phyloP scores from a whole-genome alignment of 352 stramenopile species.

The Globisporangium rhizosaccharum region DNA sequence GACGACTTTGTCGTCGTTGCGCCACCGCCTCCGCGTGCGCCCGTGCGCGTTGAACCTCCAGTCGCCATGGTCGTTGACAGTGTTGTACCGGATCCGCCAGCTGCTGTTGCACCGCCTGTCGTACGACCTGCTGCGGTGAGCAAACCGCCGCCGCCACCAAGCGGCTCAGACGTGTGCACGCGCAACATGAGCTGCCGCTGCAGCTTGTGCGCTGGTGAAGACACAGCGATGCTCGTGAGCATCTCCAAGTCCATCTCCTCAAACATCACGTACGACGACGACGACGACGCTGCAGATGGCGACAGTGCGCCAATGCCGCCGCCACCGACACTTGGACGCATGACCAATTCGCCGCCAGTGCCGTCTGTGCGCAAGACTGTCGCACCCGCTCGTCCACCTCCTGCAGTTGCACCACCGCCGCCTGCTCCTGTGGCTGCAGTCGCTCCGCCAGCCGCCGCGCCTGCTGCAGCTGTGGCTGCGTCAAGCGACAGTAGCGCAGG shows the following conservation, averaged over 20 bases:
- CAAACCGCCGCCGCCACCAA: slow-evolving; percentile 8
- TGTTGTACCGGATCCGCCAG: not conserved
- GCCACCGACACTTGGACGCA: slow-evolving; percentile 16
- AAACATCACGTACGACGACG: slow-evolving; percentile 62
- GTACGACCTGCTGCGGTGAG: not conserved
- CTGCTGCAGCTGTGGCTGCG: not conserved
- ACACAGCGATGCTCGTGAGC: slow-evolving; percentile 66
- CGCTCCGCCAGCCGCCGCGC: not conserved
- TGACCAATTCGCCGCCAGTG: slow-evolving; percentile 37
- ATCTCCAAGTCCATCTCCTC: slow-evolving; percentile 82
- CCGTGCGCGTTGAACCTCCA: not conserved
- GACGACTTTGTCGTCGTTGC: not conserved
- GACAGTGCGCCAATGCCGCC: slow-evolving; percentile 13
- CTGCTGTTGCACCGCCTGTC: not conserved
- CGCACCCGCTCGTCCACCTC: slow-evolving; percentile 16
- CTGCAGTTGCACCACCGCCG: not conserved
- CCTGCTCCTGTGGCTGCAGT: not conserved
- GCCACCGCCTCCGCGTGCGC: not conserved
- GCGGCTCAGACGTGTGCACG: slow-evolving; percentile 76
- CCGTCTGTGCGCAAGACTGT: slow-evolving; percentile 12
- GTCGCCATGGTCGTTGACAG: not conserved
- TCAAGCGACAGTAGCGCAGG: slow-evolving; percentile 1
- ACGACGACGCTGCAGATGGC: slow-evolving; percentile 14
- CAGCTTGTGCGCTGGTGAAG: slow-evolving; percentile 72
- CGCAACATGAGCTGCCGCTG: slow-evolving; percentile 86